Percentiles rank a stretch among this genome's conserved stretches.
Evolutionary conservation across 371 early-diverging fungal species (phyloP).

Genomic region (Lichtheimia ramosa): DNA sequence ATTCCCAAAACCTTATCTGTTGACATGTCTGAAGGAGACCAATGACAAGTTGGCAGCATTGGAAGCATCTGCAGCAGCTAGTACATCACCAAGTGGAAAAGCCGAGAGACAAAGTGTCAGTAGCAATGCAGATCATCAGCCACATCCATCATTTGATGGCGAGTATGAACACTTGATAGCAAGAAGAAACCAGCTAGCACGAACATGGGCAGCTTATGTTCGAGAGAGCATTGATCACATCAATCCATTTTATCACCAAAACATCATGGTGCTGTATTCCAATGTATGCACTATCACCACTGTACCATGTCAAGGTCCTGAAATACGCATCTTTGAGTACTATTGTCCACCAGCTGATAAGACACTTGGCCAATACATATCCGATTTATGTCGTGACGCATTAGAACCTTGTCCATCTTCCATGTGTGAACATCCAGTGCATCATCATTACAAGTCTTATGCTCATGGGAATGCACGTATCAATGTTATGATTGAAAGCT

Average conservation of each 20-base stretch:
- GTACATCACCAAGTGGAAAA: conserved; percentile 20
- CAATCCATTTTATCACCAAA: conserved; percentile 75
- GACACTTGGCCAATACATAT: conserved; percentile 88
- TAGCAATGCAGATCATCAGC: neutral
- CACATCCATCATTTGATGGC: conserved; percentile 17
- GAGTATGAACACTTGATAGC: conserved; percentile 49
- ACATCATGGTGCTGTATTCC: conserved; percentile 74
- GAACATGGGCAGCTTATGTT: conserved; percentile 61
- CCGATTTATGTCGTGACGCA: conserved; percentile 77
- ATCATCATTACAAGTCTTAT: conserved; percentile 84
- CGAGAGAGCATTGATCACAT: conserved; percentile 59
- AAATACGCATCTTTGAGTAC: conserved; percentile 80
- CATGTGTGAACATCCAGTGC: conserved; percentile 75
- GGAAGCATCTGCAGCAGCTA: conserved; percentile 22
- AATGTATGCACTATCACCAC: conserved; percentile 67
- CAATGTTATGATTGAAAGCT: conserved; percentile 75
- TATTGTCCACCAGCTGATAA: conserved; percentile 79
- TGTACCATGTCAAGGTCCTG: conserved; percentile 79
- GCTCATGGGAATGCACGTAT: conserved; percentile 83
- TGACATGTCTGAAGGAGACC: conserved; percentile 66
- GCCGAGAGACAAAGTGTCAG: conserved; percentile 3
- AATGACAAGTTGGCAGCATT: conserved; percentile 46
- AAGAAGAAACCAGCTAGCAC: conserved; percentile 48
- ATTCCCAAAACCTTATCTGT: conserved; percentile 83
- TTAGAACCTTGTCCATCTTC: conserved; percentile 64